A percentile compares a stretch with the other conserved stretches of the same genome.
phyloP scores from a whole-genome alignment of 2,329 filamentous ascomycete genomes.

The Leptographium lundbergii region DNA sequence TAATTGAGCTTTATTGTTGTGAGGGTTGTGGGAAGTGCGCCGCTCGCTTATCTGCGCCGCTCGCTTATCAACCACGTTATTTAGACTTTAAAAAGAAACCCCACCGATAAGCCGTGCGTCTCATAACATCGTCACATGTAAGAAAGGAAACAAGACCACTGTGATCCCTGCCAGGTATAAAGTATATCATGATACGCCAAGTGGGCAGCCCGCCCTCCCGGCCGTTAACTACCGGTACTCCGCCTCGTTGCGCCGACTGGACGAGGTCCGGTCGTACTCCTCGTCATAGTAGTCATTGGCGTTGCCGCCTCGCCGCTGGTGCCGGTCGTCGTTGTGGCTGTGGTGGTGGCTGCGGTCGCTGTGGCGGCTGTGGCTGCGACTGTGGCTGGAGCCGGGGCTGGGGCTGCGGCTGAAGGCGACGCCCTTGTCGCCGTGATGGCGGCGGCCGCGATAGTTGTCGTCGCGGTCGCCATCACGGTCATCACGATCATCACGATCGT shows the following conservation, averaged over 20 bases:
- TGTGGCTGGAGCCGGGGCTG: neutral
- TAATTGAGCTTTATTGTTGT: too few relatives aligned
- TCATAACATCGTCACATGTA: neutral
- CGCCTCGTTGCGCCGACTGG: neutral
- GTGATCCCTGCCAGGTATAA: neutral
- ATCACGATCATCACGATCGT: slow-evolving; percentile 3
- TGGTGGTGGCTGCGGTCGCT: neutral
- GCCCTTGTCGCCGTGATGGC: slow-evolving; percentile 8
- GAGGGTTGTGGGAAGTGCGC: too few relatives aligned
- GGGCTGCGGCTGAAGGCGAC: slow-evolving; percentile 7
- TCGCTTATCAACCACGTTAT: too few relatives aligned
- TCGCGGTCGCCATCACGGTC: neutral
- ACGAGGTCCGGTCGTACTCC: neutral
- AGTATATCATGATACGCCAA: neutral
- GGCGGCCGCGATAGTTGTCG: slow-evolving; percentile 13
- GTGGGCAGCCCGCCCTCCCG: too few relatives aligned
- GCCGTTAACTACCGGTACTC: neutral
- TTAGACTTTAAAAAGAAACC: neutral
- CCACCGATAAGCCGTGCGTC: neutral
- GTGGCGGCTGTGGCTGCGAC: neutral
- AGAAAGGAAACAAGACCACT: neutral
- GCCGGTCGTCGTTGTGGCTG: neutral
- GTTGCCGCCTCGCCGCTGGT: slow-evolving; percentile 4
- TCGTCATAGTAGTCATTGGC: slow-evolving; percentile 10
- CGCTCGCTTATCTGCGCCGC: too few relatives aligned